These are phyloP conservation scores for Sporothrix dimorphospora DNA, from an alignment of 2,329 filamentous ascomycete species.

Conservation along the genomic window DNA sequence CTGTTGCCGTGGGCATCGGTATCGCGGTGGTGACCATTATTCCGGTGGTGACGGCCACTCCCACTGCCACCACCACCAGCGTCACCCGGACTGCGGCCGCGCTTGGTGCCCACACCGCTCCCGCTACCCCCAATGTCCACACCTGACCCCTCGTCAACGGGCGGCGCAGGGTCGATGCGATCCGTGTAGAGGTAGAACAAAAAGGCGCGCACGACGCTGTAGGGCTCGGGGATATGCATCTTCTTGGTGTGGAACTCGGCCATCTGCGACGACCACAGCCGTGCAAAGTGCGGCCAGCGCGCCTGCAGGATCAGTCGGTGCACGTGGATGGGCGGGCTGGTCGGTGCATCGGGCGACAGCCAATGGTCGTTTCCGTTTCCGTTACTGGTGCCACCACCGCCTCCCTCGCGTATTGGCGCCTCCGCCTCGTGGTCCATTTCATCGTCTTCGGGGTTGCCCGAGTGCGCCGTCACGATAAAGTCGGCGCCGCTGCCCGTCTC, in stretches of 20 bases:
- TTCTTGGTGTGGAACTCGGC: constrained; percentile 94
- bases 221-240: constrained; percentile 97
- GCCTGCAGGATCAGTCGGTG: constrained; percentile 93
- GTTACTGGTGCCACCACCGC: constrained; percentile 24
- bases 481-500: constrained; percentile 86
- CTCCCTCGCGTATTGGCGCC: constrained; percentile 48
- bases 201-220: constrained; percentile 90
- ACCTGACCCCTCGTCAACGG: constrained; percentile 41
- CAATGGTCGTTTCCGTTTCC: constrained; percentile 44
- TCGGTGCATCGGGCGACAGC: constrained; percentile 64
- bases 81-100: constrained; percentile 10
- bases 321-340: constrained; percentile 86
- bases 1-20: not conserved
- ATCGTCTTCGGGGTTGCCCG: constrained; percentile 66
- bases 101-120: constrained; percentile 33
- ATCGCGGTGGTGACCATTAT: constrained; percentile 32
- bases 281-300: constrained; percentile 94
- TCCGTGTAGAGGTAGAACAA: constrained; percentile 97
- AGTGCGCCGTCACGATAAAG: constrained; percentile 85
- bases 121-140: constrained; percentile 40
- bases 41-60: not conserved
- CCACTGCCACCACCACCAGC: not conserved
- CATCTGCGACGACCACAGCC: constrained; percentile 93
- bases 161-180: constrained; percentile 67
- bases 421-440: constrained; percentile 63